Conservation (phyloP, 2,329 filamentous ascomycete genomes). For the Trichoderma sp. region DNA sequence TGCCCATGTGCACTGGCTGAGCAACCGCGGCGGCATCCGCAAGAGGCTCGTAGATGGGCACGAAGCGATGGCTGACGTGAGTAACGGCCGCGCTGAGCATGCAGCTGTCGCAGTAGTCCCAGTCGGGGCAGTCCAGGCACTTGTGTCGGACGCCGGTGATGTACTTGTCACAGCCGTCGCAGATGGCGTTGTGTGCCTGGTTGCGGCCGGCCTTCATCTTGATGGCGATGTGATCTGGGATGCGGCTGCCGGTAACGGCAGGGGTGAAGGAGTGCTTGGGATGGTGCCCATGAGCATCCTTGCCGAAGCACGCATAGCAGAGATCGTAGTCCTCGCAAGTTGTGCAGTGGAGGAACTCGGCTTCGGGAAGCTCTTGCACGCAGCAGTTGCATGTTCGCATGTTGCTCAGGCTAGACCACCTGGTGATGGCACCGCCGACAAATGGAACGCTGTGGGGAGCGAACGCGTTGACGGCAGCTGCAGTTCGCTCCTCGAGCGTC, state of each 20-base stretch:
- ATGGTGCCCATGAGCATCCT: conserved; percentile 83
- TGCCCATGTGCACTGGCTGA: conserved; percentile 69
- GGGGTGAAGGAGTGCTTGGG: conserved; percentile 80
- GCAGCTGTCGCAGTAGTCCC: conserved; percentile 89
- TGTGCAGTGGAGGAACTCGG: conserved; percentile 81
- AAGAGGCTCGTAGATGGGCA: conserved; percentile 78
- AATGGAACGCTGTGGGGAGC: conserved; percentile 32
- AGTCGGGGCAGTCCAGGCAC: conserved; percentile 95
- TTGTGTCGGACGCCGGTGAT: conserved; percentile 93
- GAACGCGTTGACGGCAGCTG: conserved; percentile 1
- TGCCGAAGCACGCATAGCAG: conserved; percentile 78
- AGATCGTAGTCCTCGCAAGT: conserved; percentile 90
- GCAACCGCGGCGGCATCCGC: conserved; percentile 30
- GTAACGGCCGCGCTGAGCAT: conserved; percentile 64
- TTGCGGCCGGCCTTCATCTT: conserved; percentile 80
- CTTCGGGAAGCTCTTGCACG: conserved; percentile 69
- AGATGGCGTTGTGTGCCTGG: conserved; percentile 82
- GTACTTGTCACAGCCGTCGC: conserved; percentile 86
- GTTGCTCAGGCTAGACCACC: conserved; percentile 33
- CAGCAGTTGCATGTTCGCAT: conserved; percentile 72
- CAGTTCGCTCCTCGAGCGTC: neutral
- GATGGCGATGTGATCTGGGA: conserved; percentile 63
- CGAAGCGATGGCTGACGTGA: conserved; percentile 86
- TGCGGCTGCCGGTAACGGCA: conserved; percentile 62
- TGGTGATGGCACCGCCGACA: conserved; percentile 31